Evolutionary conservation across 768 basidiomycete species (phyloP).

Genomic region (Holtermannia corniformis): DNA sequence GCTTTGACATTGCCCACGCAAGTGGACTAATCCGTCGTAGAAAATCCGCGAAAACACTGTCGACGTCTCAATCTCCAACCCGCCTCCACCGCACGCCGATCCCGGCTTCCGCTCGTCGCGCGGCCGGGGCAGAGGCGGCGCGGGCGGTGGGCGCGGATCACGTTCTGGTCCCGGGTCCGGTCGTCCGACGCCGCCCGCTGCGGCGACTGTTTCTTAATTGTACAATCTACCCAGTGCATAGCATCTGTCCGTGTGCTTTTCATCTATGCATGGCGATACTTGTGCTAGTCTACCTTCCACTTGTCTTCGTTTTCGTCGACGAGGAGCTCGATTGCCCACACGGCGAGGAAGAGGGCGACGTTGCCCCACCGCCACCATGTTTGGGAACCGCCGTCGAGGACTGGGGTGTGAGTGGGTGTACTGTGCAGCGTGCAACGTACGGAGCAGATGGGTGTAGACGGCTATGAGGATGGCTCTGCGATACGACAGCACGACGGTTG

Average conservation of each 20-base stretch:
- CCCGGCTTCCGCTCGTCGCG: not conserved
- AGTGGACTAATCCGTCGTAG: conserved; percentile 5
- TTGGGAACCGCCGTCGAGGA: conserved; percentile 39
- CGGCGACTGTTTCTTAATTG: not conserved
- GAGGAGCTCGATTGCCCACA: conserved; percentile 39
- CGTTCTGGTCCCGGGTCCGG: too few species aligned
- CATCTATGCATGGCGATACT: too few species aligned
- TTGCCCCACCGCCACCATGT: conserved; percentile 41
- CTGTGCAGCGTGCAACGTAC: too few species aligned
- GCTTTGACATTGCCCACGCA: not conserved
- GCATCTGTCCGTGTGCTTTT: too few species aligned
- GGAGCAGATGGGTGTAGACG: conserved; percentile 41
- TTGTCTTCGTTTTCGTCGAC: conserved; percentile 38
- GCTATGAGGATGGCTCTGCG: conserved; percentile 40
- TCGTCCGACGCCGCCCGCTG: not conserved
- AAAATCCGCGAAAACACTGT: conserved; percentile 28
- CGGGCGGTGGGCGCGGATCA: conserved; percentile 13
- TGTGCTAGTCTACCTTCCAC: conserved; percentile 37
- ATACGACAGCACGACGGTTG: conserved; percentile 40
- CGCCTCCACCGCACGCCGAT: conserved; percentile 13
- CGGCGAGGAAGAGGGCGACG: conserved; percentile 30
- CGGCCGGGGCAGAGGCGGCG: conserved; percentile 4
- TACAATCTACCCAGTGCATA: too few species aligned
- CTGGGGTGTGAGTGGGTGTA: conserved; percentile 10
- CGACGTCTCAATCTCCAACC: conserved; percentile 30